Conservation (phyloP, 257 asterid genomes). For the Scutellaria galericulata region DNA sequence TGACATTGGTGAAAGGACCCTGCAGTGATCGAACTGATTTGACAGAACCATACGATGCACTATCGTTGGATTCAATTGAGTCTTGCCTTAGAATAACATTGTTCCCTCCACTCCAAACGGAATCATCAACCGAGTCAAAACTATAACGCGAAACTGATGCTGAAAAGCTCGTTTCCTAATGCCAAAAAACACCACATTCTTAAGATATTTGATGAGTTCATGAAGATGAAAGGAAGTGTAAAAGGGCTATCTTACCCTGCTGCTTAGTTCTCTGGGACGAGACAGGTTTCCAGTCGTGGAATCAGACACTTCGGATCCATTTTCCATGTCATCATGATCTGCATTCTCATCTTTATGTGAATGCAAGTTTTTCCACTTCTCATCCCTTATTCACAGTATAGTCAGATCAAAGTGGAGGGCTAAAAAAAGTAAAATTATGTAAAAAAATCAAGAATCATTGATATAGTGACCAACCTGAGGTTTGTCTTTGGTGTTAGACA, state of each 20-base stretch:
- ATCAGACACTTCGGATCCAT: slow-evolving; percentile 39
- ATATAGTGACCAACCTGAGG: slow-evolving; percentile 40
- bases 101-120: slow-evolving; percentile 32
- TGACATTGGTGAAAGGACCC: background rate
- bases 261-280: slow-evolving; percentile 37
- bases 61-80: slow-evolving; percentile 47
- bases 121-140: slow-evolving; percentile 50
- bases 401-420: background rate
- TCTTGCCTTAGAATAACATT: slow-evolving; percentile 43
- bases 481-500: slow-evolving; percentile 50
- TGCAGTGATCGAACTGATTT: slow-evolving; percentile 36
- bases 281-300: slow-evolving; percentile 6
- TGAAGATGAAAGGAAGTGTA: background rate
- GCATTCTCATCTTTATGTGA: slow-evolving; percentile 33
- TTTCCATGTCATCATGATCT: slow-evolving; percentile 41
- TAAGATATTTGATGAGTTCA: background rate
- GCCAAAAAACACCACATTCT: background rate
- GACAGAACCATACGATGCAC: slow-evolving; percentile 43
- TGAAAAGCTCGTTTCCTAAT: slow-evolving; percentile 46
- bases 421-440: background rate
- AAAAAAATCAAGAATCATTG: background rate
- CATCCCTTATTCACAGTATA: slow-evolving; percentile 35
- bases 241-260: slow-evolving; percentile 28
- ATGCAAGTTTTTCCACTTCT: slow-evolving; percentile 40
- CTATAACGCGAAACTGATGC: slow-evolving; percentile 43